Evolutionary conservation across 2,329 filamentous ascomycete genomes (phyloP), one percentile per base, ranked within the genome.

Genomic region (Pseudogymnoascus sp.): DNA sequence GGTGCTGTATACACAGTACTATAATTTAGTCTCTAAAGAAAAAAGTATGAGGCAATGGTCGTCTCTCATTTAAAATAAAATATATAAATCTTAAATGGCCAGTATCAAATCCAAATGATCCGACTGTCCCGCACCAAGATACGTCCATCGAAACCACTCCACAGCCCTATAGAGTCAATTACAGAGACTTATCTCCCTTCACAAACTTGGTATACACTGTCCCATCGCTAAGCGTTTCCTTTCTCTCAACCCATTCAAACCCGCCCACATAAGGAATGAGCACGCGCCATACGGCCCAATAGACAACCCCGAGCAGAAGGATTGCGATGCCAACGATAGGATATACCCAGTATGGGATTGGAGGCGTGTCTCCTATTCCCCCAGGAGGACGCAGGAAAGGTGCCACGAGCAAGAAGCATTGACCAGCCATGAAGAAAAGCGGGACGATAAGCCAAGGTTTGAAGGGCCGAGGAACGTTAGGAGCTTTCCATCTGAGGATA

Each of bases 271-370:
- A 58, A 7, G 71, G 70, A 58, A 67, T 62, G 2, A 68, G 33
- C 36, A 69, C 66, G 12, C 65, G 62, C 70, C 69, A 71, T 5
- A 70, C 40, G 10, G 67, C 61, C 70, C 71, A 73, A 67, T 77
- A 77, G 1, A 72, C 62, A 0, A 72, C 73, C 29, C 76, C 76
- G 0, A 69, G 61, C 1, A 73, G 25, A 42, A 78, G 64, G 5
- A 79, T 72, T 12, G 69, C 69, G 12, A 79, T 74, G 15, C 76
- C 76, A 1, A 79, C 70, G 18, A 77, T 70, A 0, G 77, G 75
- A 37, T 75, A 77, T 1, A 78, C 72, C 67, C 76, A 78, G 67
- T 77, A 79, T 1, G 77, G 76, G 33, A 78, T 72, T 7, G 71
- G 72, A 2, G 25, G 42, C 0, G 74, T 74, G 7, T 73, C 73